Evolutionary conservation across 257 asterid species (phyloP), one percentile per base, ranked within the genome.

Genomic region (Voacanga thouarsii): DNA sequence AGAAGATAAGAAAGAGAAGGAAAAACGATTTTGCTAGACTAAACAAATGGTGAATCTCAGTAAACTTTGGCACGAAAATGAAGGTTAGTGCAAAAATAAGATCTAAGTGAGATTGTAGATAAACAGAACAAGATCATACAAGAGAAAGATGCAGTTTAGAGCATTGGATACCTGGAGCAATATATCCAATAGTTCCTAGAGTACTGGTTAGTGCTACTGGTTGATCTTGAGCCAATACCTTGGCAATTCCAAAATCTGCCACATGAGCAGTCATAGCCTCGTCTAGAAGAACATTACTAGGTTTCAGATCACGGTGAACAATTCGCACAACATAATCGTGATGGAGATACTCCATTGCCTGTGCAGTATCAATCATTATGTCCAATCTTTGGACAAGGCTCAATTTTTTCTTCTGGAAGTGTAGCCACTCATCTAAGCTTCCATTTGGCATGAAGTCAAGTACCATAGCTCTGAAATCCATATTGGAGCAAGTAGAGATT

Each of bases 401-500:
- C 85, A 80, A 78, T 51, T 53, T 0, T 3, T 55, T 33, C 28
- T 44, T 43, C 49, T 71, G 28, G 2, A 83, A 82, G 72, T 87
- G 51, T 70, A 87, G 59, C 87, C 83, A 77, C 2, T 60, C 71
- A 16, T 86, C 82, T 24, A 86, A 72, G 80, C 80, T 87, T 55
- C 89, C 91, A 77, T 86, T 84, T 30, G 88, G 88, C 88, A 88
- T 82, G 64, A 64, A 88, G 81, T 85, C 82, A 19, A 88, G 81
- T 19, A 86, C 77, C 82, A 86, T 84, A 12, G 86, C 88, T 74
- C 67, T 86, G 49, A 88, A 82, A n/a, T 88, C 89, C 72, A 76
- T 3, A 80, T 88, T 86, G 43, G 88, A 76, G 82, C 91, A 88
- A 57, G 83, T 74, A 23, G 88, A 80, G 67, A 86, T 85, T 47